phyloP scores from a whole-genome alignment of 78 protist species.

The Pigoraptor vietnamica region DNA sequence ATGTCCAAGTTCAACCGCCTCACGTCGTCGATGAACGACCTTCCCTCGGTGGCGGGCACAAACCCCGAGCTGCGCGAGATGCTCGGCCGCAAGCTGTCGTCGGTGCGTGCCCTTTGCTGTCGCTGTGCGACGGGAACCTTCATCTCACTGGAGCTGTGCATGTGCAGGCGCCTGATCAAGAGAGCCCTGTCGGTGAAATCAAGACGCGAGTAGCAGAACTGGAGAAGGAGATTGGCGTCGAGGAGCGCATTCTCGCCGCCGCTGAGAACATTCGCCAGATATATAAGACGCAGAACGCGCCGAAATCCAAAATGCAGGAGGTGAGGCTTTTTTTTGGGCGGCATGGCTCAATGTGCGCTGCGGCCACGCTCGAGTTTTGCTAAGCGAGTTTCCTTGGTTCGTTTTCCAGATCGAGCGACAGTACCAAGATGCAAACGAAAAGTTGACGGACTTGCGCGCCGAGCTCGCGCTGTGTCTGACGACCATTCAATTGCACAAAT shows the following conservation, averaged over 20 bases:
- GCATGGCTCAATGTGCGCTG: too few species aligned
- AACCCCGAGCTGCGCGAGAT: not conserved
- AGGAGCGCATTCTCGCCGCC: not conserved
- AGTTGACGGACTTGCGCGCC: not conserved
- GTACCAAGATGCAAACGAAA: not conserved
- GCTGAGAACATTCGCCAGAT: not conserved
- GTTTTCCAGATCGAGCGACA: not conserved
- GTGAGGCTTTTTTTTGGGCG: too few species aligned
- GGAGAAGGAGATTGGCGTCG: not conserved
- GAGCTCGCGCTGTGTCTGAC: not conserved
- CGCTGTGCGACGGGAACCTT: not conserved
- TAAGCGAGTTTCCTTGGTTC: not conserved
- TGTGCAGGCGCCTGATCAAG: not conserved
- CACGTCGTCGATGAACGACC: not conserved
- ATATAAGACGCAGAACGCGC: not conserved
- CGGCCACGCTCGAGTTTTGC: too few species aligned
- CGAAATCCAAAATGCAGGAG: not conserved
- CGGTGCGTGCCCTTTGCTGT: not conserved
- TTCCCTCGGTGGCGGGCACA: not conserved
- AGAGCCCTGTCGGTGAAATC: not conserved
- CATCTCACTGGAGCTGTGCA: not conserved
- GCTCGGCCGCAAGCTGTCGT: not conserved
- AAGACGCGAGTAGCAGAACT: not conserved
- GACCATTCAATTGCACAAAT: not conserved
- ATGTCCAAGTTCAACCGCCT: not conserved